Percentiles rank a stretch among this genome's conserved stretches.
Evolutionary conservation across 2,329 filamentous ascomycete species (phyloP).

Genomic region (Byssoonygena ceratinophila): DNA sequence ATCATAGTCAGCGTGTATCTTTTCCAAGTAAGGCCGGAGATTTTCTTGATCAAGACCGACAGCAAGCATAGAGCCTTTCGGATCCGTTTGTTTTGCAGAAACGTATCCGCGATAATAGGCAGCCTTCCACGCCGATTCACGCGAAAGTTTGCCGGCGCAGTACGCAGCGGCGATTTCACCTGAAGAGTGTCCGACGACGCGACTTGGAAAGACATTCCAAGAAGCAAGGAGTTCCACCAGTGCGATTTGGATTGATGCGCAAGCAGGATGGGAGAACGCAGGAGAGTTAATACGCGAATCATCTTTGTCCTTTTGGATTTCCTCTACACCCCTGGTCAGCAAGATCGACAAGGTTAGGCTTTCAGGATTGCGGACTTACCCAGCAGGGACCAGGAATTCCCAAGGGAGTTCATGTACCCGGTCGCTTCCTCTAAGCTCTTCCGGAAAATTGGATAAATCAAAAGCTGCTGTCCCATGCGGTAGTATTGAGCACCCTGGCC

Average conservation of each 20-base stretch:
- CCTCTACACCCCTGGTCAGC: conserved; percentile 16
- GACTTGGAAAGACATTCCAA: conserved; percentile 21
- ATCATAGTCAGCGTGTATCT: neutral
- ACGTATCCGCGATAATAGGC: conserved; percentile 19
- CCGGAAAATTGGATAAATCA: conserved; percentile 18
- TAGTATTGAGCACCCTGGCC: conserved; percentile 32
- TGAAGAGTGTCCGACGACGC: conserved; percentile 26
- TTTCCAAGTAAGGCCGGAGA: neutral
- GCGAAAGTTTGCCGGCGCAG: conserved; percentile 16
- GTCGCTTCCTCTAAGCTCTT: conserved; percentile 15
- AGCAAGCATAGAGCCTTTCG: conserved; percentile 16
- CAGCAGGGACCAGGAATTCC: neutral
- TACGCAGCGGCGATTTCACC: conserved; percentile 28
- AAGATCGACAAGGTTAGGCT: neutral
- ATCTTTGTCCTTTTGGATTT: conserved; percentile 19
- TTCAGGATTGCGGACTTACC: neutral
- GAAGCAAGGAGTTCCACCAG: conserved; percentile 23
- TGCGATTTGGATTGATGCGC: conserved; percentile 26
- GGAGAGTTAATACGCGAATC: conserved; percentile 21
- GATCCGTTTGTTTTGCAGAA: conserved; percentile 1
- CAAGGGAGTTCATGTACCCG: conserved; percentile 10
- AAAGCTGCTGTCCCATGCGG: conserved; percentile 28
- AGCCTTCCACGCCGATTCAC: conserved; percentile 15
- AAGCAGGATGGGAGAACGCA: conserved; percentile 24
- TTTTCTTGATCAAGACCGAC: conserved; percentile 13